phyloP scores from a whole-genome alignment of 345 rosid genomes.

The Syzygium grande region DNA sequence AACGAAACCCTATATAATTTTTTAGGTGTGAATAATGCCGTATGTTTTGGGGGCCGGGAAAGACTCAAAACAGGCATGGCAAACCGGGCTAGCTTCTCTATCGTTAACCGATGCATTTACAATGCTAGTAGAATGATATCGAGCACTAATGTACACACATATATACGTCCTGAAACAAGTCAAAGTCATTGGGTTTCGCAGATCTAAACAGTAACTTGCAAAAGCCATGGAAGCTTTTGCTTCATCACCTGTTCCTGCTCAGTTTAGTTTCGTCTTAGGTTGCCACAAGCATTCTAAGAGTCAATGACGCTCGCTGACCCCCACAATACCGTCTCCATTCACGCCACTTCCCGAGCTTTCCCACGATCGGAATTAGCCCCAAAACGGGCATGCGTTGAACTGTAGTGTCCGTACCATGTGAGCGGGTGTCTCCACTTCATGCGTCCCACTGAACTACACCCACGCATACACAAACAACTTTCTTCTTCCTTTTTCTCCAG shows the following conservation, averaged over 20 bases:
- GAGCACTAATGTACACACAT: neutral
- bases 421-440: constrained; percentile 45
- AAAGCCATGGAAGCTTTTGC: neutral
- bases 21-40: neutral
- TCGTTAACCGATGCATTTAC: neutral
- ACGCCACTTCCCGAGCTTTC: neutral
- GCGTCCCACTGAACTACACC: constrained; percentile 26
- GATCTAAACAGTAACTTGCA: neutral
- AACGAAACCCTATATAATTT: neutral
- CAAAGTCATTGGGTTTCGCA: neutral
- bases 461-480: neutral
- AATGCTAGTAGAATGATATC: neutral
- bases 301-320: neutral
- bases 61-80: neutral
- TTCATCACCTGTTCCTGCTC: neutral
- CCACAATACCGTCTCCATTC: neutral
- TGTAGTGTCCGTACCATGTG: constrained; percentile 9
- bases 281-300: neutral
- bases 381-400: neutral
- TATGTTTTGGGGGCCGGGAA: neutral
- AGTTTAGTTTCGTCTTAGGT: neutral
- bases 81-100: neutral
- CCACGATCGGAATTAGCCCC: neutral
- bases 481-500: neutral
- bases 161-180: neutral